phyloP scores from a whole-genome alignment of 139 green algal species.

The Chlorella sp. region DNA sequence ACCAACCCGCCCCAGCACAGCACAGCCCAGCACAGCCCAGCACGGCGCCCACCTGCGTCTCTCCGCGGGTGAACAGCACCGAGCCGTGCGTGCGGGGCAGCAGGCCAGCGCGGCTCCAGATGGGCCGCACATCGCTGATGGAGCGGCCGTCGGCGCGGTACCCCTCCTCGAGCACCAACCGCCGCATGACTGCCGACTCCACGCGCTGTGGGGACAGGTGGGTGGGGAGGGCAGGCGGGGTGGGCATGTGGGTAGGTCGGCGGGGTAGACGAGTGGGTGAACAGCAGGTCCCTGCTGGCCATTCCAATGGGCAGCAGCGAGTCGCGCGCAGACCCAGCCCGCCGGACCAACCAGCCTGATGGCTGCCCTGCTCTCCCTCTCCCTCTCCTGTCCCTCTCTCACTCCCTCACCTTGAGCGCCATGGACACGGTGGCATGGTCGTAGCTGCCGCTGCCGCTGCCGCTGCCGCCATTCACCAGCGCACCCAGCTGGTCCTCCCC shows the following conservation, averaged over 20 bases:
- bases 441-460: neutral
- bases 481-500: neutral
- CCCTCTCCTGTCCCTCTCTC: no score
- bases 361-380: no score
- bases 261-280: no score
- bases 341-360: no score
- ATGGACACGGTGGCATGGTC: neutral
- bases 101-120: conserved; percentile 69
- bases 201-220: conserved; percentile 41
- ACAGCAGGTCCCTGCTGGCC: no score
- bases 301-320: no score
- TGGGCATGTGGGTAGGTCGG: neutral
- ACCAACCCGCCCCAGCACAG: no score
- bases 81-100: conserved; percentile 93
- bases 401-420: neutral
- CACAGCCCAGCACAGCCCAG: no score
- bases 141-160: conserved; percentile 81
- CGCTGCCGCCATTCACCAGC: no score
- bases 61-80: conserved; percentile 91
- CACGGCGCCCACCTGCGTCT: neutral
- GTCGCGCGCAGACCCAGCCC: no score
- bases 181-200: conserved; percentile 68
- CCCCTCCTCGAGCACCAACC: conserved; percentile 69
- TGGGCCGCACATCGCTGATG: conserved; percentile 81
- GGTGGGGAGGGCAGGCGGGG: neutral